Conservation (phyloP, 2,329 filamentous ascomycete genomes). For the Monascus ruber region DNA sequence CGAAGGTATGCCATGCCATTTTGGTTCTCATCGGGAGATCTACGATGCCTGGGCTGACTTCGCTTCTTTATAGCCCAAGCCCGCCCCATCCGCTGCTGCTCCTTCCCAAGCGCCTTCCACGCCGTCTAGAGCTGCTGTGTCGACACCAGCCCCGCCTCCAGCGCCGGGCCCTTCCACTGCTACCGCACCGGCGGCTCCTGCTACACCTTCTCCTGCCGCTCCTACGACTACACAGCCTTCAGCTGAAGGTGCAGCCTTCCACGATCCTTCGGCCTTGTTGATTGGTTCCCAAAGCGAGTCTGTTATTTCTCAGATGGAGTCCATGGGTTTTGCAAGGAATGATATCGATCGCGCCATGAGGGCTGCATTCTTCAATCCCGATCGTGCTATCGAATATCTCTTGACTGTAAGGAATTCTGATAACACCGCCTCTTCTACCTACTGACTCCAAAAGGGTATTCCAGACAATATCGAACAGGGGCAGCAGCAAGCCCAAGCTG, state of each 20-base stretch:
- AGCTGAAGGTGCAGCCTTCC: slow-evolving; percentile 37
- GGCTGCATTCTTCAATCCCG: slow-evolving; percentile 92
- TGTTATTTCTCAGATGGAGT: slow-evolving; percentile 86
- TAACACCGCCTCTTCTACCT: slow-evolving; percentile 1
- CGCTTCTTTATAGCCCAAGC: slow-evolving; percentile 53
- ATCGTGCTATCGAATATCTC: slow-evolving; percentile 93
- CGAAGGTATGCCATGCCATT: slow-evolving; percentile 56
- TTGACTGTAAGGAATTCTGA: slow-evolving; percentile 54
- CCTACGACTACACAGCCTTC: slow-evolving; percentile 34
- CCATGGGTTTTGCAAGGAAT: slow-evolving; percentile 83
- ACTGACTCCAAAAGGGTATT: slow-evolving; percentile 56
- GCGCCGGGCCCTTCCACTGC: slow-evolving; percentile 42
- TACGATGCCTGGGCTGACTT: slow-evolving; percentile 8
- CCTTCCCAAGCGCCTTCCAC: slow-evolving; percentile 28
- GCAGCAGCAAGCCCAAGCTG: slow-evolving; percentile 43
- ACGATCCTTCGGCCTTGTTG: slow-evolving; percentile 70
- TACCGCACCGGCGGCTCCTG: slow-evolving; percentile 33
- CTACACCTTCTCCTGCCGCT: slow-evolving; percentile 38
- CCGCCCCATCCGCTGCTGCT: slow-evolving; percentile 33
- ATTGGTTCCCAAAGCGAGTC: slow-evolving; percentile 73
- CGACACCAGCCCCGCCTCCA: slow-evolving; percentile 37
- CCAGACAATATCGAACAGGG: slow-evolving; percentile 71
- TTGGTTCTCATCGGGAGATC: neutral
- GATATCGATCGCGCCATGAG: slow-evolving; percentile 92
- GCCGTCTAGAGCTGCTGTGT: slow-evolving; percentile 24